Percentiles rank a stretch among this genome's conserved stretches.
phyloP scores from a whole-genome alignment of 2,329 filamentous ascomycete species.

The Fusarium palustre region DNA sequence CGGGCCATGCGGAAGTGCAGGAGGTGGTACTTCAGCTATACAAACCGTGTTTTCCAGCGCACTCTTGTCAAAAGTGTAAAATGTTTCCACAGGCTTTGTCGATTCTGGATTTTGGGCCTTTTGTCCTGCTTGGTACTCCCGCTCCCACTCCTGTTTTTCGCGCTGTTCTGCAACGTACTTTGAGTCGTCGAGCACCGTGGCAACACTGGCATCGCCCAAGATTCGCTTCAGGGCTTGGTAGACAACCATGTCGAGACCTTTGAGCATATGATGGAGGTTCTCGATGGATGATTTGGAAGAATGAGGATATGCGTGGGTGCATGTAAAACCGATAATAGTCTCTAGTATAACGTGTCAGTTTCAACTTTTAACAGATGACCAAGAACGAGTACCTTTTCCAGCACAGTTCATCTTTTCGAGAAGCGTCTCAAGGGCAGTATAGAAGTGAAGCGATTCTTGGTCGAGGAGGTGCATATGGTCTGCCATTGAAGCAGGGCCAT shows the following conservation, averaged over 20 bases:
- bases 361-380: too few species aligned
- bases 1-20: too few species aligned
- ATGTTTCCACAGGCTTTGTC: too few species aligned
- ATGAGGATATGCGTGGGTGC: conserved; percentile 62
- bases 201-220: background rate
- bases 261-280: conserved; percentile 54
- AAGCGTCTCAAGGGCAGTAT: conserved; percentile 10
- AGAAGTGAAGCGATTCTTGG: conserved; percentile 26
- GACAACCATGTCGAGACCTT: conserved; percentile 59
- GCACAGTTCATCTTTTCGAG: background rate
- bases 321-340: conserved; percentile 58
- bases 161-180: background rate
- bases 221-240: conserved; percentile 48
- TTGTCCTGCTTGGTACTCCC: too few species aligned
- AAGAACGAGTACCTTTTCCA: background rate
- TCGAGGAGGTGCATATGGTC: conserved; percentile 13
- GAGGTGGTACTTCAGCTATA: accelerated
- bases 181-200: conserved; percentile 10
- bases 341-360: conserved; percentile 45
- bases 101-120: too few species aligned
- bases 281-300: conserved; percentile 39
- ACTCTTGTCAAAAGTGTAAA: too few species aligned
- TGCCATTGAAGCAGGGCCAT: conserved; percentile 47
- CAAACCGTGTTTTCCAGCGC: background rate
- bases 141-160: background rate